A percentile compares a stretch with the other conserved stretches of the same genome.
Conservation (phyloP, 345 rosid genomes). For the Isatis tinctoria region DNA sequence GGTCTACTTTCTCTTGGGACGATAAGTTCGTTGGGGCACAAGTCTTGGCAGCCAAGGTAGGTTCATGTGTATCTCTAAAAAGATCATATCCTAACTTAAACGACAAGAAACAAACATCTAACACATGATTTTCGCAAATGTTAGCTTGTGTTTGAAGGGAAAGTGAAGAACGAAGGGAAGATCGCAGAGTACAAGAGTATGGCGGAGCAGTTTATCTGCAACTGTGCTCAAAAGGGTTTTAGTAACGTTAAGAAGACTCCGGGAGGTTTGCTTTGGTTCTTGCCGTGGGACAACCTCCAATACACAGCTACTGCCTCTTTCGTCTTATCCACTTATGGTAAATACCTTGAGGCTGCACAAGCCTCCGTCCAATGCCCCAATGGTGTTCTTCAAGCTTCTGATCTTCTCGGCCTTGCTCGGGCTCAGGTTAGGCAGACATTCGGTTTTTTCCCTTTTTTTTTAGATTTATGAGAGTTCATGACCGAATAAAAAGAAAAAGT, state of each 20-base stretch:
- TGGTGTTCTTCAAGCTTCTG: constrained; percentile 33
- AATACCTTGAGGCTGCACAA: constrained; percentile 38
- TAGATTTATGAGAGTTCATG: constrained; percentile 22
- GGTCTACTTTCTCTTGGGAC: constrained; percentile 82
- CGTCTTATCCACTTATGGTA: constrained; percentile 38
- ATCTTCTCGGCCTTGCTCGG: constrained; percentile 14
- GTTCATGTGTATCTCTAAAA: background rate
- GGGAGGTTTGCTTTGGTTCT: constrained; percentile 68
- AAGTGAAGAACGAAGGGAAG: constrained; percentile 24
- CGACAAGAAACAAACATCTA: background rate
- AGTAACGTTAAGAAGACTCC: constrained; percentile 32
- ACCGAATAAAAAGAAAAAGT: background rate
- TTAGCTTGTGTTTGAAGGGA: constrained; percentile 62
- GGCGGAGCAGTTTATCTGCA: constrained; percentile 89
- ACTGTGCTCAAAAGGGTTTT: constrained; percentile 72
- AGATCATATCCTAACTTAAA: background rate
- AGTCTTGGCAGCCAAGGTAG: constrained; percentile 83
- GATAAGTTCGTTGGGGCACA: constrained; percentile 88
- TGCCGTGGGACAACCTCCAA: constrained; percentile 48
- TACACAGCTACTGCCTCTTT: constrained; percentile 49
- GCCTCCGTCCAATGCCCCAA: constrained; percentile 38
- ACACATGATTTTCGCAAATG: constrained; percentile 19
- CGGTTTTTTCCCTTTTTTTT: background rate
- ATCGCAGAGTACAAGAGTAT: constrained; percentile 70
- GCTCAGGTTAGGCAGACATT: constrained; percentile 23